These are phyloP conservation scores for Fomitopsis pinicola DNA, from an alignment of 1,284 basidiomycete genomes.

Conservation along the genomic window DNA sequence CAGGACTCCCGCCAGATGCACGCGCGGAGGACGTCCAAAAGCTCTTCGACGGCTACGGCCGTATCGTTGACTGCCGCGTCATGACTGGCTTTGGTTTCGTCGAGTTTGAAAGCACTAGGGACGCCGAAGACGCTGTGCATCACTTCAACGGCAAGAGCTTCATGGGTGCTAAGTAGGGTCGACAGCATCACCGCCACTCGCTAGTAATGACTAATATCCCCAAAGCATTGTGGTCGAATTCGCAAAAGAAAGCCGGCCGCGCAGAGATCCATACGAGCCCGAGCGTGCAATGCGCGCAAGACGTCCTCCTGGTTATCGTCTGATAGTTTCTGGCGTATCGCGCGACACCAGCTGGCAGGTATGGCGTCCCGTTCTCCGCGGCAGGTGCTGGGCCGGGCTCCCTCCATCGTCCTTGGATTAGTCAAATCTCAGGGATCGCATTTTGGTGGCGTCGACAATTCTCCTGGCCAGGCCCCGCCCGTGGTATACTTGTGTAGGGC, in stretches of 20 bases:
- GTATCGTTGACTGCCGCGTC: conserved; percentile 86
- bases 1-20: conserved; percentile 76
- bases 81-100: conserved; percentile 96
- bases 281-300: conserved; percentile 56
- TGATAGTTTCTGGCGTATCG: conserved; percentile 83
- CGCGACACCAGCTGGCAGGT: conserved; percentile 98
- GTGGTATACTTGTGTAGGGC: background rate
- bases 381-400: conserved; percentile 2
- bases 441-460: background rate
- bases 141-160: conserved; percentile 85
- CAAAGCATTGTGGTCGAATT: conserved; percentile 86
- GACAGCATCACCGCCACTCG: background rate
- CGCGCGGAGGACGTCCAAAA: conserved; percentile 78
- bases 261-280: conserved; percentile 71
- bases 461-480: background rate
- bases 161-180: conserved; percentile 76
- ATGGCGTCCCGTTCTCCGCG: conserved; percentile 23
- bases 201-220: conserved; percentile 9
- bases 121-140: conserved; percentile 88
- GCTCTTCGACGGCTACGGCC: conserved; percentile 84
- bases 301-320: conserved; percentile 76
- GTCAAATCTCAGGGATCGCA: background rate
- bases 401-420: background rate
- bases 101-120: conserved; percentile 87
- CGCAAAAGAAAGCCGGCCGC: conserved; percentile 83